phyloP scores from a whole-genome alignment of 106 monocot genomes.

The Apostasia shenzhenica region DNA sequence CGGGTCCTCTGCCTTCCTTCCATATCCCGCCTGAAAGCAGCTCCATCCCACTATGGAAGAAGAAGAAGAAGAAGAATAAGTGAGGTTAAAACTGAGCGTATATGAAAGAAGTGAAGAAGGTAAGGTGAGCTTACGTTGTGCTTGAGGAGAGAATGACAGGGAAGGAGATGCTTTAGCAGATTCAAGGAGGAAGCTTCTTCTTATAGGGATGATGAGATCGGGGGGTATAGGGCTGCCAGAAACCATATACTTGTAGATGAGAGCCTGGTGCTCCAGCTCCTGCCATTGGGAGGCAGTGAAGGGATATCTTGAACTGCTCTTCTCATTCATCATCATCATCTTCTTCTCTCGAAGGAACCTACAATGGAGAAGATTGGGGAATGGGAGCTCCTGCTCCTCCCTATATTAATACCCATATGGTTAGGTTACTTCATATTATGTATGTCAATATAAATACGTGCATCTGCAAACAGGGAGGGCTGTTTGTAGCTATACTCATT shows the following conservation, averaged over 20 bases:
- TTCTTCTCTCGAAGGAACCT: too few species aligned
- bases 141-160: conserved; percentile 1
- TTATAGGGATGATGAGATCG: conserved; percentile 54
- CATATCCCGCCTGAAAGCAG: conserved; percentile 9
- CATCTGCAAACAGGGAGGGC: too few species aligned
- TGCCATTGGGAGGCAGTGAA: conserved; percentile 71
- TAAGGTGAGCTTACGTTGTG: conserved; percentile 1
- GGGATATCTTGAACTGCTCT: conserved; percentile 28
- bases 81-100: not conserved
- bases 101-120: not conserved
- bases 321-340: conserved; percentile 17
- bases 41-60: conserved; percentile 4
- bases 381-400: not conserved
- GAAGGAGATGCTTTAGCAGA: conserved; percentile 12
- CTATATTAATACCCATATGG: not conserved
- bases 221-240: conserved; percentile 48
- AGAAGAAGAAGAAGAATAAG: not conserved
- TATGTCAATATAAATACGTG: too few species aligned
- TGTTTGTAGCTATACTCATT: too few species aligned
- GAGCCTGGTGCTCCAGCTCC: conserved; percentile 54
- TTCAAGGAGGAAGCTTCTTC: conserved; percentile 30
- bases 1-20: conserved; percentile 10
- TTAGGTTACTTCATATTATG: too few species aligned
- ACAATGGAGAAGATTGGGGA: not conserved
- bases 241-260: conserved; percentile 66